Percentiles rank a stretch among this genome's conserved stretches.
These are phyloP conservation scores for Papiliotrema laurentii DNA, from an alignment of 1,284 basidiomycete species.

Conservation along the genomic window DNA sequence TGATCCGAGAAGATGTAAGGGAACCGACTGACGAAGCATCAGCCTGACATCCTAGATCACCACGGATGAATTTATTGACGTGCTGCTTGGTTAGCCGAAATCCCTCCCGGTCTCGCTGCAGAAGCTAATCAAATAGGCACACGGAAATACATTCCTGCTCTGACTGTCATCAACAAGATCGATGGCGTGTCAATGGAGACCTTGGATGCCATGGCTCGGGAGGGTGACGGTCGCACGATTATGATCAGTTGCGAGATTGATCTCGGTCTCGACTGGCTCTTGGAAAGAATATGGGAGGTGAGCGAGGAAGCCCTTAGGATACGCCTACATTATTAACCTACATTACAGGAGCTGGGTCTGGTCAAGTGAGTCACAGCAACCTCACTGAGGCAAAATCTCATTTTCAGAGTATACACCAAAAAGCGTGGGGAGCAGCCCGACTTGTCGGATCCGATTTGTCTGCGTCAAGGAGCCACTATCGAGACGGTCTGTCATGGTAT, in stretches of 20 bases:
- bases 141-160: conserved; percentile 88
- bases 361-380: conserved; percentile 56
- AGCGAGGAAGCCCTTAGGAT: conserved; percentile 1
- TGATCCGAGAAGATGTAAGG: conserved; percentile 90
- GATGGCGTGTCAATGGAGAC: conserved; percentile 84
- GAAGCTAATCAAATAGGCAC: conserved; percentile 51
- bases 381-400: conserved; percentile 2
- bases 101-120: not conserved
- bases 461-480: conserved; percentile 86
- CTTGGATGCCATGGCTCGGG: conserved; percentile 78
- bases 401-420: conserved; percentile 75
- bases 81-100: conserved; percentile 65
- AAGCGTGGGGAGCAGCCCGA: conserved; percentile 92
- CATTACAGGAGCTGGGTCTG: conserved; percentile 59
- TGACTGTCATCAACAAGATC: conserved; percentile 94
- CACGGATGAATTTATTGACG: conserved; percentile 95
- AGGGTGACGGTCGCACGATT: conserved; percentile 67
- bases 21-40: not conserved
- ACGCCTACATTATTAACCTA: not conserved
- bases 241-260: conserved; percentile 93
- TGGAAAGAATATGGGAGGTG: conserved; percentile 81
- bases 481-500: conserved; percentile 92
- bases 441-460: conserved; percentile 84
- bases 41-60: conserved; percentile 61
- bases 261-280: conserved; percentile 79